Percentiles rank a stretch among this genome's conserved stretches.
Conservation (phyloP, 331 rosid genomes). For the Telfairia occidentalis region DNA sequence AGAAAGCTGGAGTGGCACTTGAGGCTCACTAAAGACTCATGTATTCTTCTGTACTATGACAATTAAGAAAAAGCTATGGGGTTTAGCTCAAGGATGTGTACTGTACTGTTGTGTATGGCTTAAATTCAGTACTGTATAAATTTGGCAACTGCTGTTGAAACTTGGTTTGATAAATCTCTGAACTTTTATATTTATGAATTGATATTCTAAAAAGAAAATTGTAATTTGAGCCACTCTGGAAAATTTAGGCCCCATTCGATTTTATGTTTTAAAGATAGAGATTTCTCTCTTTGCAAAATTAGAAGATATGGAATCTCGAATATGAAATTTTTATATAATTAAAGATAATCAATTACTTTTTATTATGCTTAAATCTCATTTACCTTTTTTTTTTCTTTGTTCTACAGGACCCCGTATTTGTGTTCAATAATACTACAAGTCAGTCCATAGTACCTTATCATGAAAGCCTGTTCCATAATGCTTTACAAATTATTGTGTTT, state of each 20-base stretch:
- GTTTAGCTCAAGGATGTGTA: background rate
- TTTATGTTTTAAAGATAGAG: background rate
- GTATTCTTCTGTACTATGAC: background rate
- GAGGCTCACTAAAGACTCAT: background rate
- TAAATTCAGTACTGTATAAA: background rate
- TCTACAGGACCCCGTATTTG: background rate
- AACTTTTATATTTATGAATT: background rate
- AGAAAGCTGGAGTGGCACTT: slow-evolving; percentile 9
- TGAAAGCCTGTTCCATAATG: background rate
- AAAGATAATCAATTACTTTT: background rate
- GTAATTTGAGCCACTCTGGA: background rate
- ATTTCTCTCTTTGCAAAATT: background rate
- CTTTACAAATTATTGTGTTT: background rate
- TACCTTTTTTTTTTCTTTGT: background rate
- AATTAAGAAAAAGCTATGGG: background rate
- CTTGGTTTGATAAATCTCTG: background rate
- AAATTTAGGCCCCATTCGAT: background rate
- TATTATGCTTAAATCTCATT: background rate
- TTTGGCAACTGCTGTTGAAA: background rate
- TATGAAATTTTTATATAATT: background rate
- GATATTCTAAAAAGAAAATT: background rate
- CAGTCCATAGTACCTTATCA: background rate
- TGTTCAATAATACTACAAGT: background rate
- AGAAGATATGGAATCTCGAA: background rate
- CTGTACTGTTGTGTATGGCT: background rate